Conservation (phyloP, 331 rosid species). For the Telfairia occidentalis region DNA sequence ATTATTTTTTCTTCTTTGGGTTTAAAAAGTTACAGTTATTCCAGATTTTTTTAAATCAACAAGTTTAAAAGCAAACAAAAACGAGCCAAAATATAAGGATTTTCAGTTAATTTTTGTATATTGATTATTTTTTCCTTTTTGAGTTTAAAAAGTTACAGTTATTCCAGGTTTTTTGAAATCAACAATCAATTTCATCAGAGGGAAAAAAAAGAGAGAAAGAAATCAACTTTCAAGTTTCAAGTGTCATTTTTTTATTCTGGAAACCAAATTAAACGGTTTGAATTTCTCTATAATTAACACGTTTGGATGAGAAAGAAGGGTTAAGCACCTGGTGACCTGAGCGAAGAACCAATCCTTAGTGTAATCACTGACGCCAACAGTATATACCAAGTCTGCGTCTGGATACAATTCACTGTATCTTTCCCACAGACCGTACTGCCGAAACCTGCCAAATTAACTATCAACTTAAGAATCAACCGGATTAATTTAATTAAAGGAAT, state of each 20-base stretch:
- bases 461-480: background rate
- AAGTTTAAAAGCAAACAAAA: too few species aligned
- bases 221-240: too few species aligned
- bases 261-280: background rate
- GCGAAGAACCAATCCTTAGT: slow-evolving; percentile 35
- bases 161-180: too few species aligned
- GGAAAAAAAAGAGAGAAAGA: too few species aligned
- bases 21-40: too few species aligned
- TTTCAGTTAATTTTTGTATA: background rate
- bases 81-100: too few species aligned
- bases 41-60: too few species aligned
- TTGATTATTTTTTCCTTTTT: background rate
- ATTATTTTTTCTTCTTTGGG: too few species aligned
- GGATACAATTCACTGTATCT: slow-evolving; percentile 40
- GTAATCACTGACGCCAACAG: slow-evolving; percentile 28
- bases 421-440: slow-evolving; percentile 50
- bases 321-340: slow-evolving; percentile 32
- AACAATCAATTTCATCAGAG: too few species aligned
- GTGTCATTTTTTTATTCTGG: background rate
- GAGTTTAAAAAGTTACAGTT: background rate
- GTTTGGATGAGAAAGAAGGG: background rate
- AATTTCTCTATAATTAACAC: too few species aligned
- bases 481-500: background rate
- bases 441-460: slow-evolving; percentile 14
- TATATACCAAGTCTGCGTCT: slow-evolving; percentile 28